Conservation (phyloP, 345 rosid genomes). For the Brassica carinata region DNA sequence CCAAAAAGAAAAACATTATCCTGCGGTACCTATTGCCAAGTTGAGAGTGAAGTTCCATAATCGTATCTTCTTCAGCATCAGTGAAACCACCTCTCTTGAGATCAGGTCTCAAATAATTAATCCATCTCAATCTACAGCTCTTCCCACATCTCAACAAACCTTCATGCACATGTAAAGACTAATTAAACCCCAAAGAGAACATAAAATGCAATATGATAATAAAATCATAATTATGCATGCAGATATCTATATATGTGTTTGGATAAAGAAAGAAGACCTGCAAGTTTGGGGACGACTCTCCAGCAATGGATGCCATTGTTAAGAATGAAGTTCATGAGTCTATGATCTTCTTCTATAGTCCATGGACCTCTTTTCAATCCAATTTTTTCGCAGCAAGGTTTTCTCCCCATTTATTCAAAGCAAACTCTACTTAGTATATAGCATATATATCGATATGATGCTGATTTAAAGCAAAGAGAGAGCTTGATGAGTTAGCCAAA, state of each 20-base stretch:
- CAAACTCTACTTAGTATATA: background rate
- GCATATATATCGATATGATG: background rate
- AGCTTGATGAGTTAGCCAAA: conserved; percentile 11
- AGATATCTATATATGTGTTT: background rate
- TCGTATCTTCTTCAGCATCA: conserved; percentile 75
- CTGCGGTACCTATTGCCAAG: conserved; percentile 52
- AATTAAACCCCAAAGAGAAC: background rate
- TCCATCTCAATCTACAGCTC: conserved; percentile 93
- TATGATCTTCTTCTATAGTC: conserved; percentile 95
- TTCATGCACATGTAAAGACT: conserved; percentile 31
- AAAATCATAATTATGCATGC: background rate
- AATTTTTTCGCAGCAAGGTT: conserved; percentile 93
- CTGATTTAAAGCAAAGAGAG: conserved; percentile 10
- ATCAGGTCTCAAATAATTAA: conserved; percentile 90
- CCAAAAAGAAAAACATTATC: background rate
- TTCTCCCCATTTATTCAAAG: conserved; percentile 55
- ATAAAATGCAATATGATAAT: background rate
- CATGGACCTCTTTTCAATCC: conserved; percentile 97
- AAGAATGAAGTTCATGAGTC: conserved; percentile 83
- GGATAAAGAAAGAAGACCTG: conserved; percentile 51
- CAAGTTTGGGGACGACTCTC: conserved; percentile 89
- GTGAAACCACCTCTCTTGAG: conserved; percentile 83
- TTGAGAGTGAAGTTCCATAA: conserved; percentile 75
- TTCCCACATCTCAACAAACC: conserved; percentile 90
- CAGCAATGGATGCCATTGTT: conserved; percentile 93